A percentile compares a stretch with the other conserved stretches of the same genome.
Conservation (phyloP, 371 early-diverging fungal genomes). For the Cokeromyces recurvatus region DNA sequence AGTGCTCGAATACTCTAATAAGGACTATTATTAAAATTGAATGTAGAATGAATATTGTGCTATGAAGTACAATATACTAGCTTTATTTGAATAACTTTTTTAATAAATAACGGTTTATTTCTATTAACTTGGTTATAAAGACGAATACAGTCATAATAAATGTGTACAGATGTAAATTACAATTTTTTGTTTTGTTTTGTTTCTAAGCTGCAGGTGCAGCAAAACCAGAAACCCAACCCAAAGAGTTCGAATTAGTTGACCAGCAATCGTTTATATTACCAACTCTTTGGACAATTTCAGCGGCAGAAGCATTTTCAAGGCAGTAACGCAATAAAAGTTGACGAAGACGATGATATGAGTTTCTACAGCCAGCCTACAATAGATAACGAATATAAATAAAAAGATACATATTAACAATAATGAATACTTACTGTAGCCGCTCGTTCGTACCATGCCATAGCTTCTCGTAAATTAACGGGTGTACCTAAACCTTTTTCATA, state of each 20-base stretch:
- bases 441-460: conserved; percentile 63
- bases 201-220: conserved; percentile 24
- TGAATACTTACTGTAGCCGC: conserved; percentile 48
- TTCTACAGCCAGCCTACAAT: conserved; percentile 46
- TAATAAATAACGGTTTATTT: too few species aligned
- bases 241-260: conserved; percentile 1
- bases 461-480: conserved; percentile 47
- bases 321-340: conserved; percentile 42
- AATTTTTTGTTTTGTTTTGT: too few species aligned
- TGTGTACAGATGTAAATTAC: too few species aligned
- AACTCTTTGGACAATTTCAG: conserved; percentile 8
- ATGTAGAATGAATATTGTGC: too few species aligned
- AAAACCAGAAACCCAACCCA: conserved; percentile 16
- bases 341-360: conserved; percentile 39
- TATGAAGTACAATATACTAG: too few species aligned
- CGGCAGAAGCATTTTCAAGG: conserved; percentile 18
- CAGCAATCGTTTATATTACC: conserved; percentile 3
- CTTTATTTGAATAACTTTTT: too few species aligned
- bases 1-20: too few species aligned
- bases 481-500: conserved; percentile 68
- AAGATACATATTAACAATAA: conserved; percentile 41
- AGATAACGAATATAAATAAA: too few species aligned
- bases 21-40: too few species aligned
- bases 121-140: too few species aligned
- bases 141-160: too few species aligned